A percentile compares a stretch with the other conserved stretches of the same genome.
These are phyloP conservation scores for Yarrowia yakushimensis DNA, from an alignment of 805 yeast species.

Conservation along the genomic window DNA sequence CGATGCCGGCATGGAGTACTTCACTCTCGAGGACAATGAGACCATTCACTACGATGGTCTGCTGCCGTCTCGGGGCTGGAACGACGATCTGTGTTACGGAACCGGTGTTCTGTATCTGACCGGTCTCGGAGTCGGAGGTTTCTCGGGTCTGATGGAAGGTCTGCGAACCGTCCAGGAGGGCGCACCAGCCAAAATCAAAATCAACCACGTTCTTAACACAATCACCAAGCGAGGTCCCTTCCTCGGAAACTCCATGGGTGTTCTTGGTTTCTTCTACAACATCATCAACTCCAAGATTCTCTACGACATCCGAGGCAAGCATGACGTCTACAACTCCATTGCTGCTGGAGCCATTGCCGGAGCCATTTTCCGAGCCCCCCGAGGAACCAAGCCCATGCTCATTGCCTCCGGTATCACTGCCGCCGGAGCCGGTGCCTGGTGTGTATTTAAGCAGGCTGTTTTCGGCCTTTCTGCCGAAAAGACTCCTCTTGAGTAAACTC, in stretches of 20 bases:
- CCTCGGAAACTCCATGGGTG: conserved; percentile 93
- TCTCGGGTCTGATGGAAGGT: conserved; percentile 85
- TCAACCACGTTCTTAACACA: conserved; percentile 87
- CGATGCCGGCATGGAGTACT: conserved; percentile 82
- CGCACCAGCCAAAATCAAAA: conserved; percentile 73
- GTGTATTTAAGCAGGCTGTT: conserved; percentile 58
- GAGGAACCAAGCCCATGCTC: conserved; percentile 84
- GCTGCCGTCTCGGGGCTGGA: conserved; percentile 95
- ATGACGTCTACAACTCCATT: conserved; percentile 79
- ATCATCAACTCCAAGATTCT: conserved; percentile 77
- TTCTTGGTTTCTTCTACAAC: conserved; percentile 84
- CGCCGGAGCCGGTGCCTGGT: conserved; percentile 90
- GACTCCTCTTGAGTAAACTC: conserved; percentile 23
- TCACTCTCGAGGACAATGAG: conserved; percentile 84
- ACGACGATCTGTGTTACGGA: conserved; percentile 96
- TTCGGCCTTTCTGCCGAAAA: conserved; percentile 21
- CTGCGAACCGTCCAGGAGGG: conserved; percentile 68
- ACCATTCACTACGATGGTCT: conserved; percentile 75
- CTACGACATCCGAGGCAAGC: conserved; percentile 70
- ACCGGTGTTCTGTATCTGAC: conserved; percentile 89
- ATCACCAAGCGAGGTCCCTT: conserved; percentile 95
- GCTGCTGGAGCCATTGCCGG: conserved; percentile 91
- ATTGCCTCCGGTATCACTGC: conserved; percentile 81
- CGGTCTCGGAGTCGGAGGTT: conserved; percentile 83
- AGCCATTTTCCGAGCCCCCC: conserved; percentile 80